Base-by-base conservation (phyloP, 805 yeast genomes). In the Candida tibetensis region DNA sequence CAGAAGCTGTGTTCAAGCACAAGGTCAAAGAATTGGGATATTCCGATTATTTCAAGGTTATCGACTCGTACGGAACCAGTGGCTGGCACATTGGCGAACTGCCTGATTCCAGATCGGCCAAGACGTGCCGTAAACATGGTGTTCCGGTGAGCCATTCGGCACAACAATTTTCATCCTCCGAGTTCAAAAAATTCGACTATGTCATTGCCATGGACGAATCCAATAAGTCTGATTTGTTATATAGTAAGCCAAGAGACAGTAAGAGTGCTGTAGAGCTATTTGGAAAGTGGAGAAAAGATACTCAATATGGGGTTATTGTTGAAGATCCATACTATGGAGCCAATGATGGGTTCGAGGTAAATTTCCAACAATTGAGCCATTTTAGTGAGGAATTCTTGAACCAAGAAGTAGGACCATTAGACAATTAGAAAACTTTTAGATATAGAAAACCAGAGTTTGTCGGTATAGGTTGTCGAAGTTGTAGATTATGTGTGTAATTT, bases 261-360 rank as follows among this genome's bases (percentile, higher is more conserved):
- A 72, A 60, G 30, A 75, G 81, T 0, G 57, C 61, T 31, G 74
- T 88, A 5, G 66, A 63, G 36, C 55, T 88, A 39, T 90, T 90
- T 67, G 97, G 97, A 0, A 78, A 83, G n/a, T 90, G 88, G 82
- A 72, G 77, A 40, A 74, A 77, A 1, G 78, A 77, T 50, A 28
- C 35, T 4, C 58, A 64, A 28, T 76, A 72, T 42, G 69, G 68
- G 14, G 69, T 60, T 25, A 77, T 85, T 23, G 90, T 90, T 4
- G 85, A 79, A 38, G 98, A 90, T 58, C 98, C 98, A 1, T 90
- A 91, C 59, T 91, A 90, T 54, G 97, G 97, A 4, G 96, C 95
- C 0, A 65, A 64, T 15, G 73, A 77, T 47, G 96, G 96, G 2
- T 90, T 90, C 56, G 93, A 87, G 58, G 72, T 67, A 40, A 87